Percentiles rank a stretch among this genome's conserved stretches.
Conservation (phyloP, 495 filamentous ascomycete genomes). For the Tuber microsphaerosporum region DNA sequence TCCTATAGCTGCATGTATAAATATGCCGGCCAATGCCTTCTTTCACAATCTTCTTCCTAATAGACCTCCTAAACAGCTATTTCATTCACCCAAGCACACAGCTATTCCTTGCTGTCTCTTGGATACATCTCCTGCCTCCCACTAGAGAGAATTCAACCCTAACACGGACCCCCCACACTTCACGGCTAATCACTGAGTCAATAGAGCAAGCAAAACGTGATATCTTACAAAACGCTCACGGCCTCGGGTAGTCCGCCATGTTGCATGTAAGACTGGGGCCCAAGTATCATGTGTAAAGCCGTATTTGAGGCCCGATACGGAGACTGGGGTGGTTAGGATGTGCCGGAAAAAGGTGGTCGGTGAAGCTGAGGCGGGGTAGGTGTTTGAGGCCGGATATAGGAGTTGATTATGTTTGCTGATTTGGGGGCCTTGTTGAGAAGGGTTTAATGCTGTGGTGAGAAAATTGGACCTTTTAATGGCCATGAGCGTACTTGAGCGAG, state of each 20-base stretch:
- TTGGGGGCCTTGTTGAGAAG: neutral
- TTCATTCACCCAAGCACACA: neutral
- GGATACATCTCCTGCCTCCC: neutral
- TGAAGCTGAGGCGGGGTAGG: neutral
- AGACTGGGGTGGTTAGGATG: neutral
- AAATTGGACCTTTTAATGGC: neutral
- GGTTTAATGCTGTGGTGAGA: neutral
- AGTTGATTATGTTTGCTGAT: neutral
- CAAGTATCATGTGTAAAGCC: neutral
- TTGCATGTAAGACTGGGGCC: neutral
- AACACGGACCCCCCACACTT: neutral
- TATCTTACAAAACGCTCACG: neutral
- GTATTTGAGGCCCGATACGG: neutral
- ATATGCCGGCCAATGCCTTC: neutral
- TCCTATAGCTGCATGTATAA: neutral
- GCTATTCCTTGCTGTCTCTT: neutral
- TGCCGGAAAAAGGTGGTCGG: neutral
- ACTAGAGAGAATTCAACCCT: neutral
- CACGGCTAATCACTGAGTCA: neutral
- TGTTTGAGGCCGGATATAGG: neutral
- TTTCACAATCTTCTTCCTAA: neutral
- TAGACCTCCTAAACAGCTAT: neutral
- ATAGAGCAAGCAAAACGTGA: neutral
- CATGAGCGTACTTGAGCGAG: neutral
- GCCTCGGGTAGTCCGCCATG: neutral